phyloP scores from a whole-genome alignment of 345 rosid genomes.

The Leavenworthia alabamica region DNA sequence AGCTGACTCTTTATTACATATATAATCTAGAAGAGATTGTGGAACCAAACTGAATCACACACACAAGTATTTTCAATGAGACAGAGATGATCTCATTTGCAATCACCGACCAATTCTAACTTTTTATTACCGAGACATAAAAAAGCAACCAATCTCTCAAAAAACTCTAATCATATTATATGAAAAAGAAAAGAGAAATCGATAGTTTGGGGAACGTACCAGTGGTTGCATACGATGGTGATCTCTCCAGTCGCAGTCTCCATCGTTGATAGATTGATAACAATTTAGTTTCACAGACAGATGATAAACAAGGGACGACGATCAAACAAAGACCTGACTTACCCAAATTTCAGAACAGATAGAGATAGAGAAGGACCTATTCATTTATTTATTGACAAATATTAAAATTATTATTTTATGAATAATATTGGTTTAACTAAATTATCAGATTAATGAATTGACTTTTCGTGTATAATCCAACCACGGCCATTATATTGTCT shows the following conservation, averaged over 20 bases:
- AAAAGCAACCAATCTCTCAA: neutral
- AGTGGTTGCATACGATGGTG: slow-evolving; percentile 70
- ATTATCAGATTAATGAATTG: slow-evolving; percentile 2
- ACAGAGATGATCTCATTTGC: neutral
- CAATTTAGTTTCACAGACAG: neutral
- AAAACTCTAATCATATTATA: too few species aligned
- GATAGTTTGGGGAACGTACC: slow-evolving; percentile 37
- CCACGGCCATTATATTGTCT: neutral
- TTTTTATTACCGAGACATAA: neutral
- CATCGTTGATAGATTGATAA: slow-evolving; percentile 34
- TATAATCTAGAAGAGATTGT: neutral
- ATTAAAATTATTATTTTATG: too few species aligned
- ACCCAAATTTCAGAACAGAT: slow-evolving; percentile 1
- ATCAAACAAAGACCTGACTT: slow-evolving; percentile 4
- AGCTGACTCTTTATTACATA: neutral
- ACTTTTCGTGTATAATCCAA: slow-evolving; percentile 7
- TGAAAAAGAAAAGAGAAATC: neutral
- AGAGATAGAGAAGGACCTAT: neutral
- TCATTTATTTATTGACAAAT: neutral
- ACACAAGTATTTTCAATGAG: slow-evolving; percentile 1
- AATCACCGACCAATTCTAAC: neutral
- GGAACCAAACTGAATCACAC: neutral
- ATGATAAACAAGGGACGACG: neutral
- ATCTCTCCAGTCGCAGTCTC: slow-evolving; percentile 52
- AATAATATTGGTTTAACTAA: slow-evolving; percentile 26